Percentiles rank a stretch among this genome's conserved stretches.
These are phyloP conservation scores for Alternaria incomplexa DNA, from an alignment of 2,329 filamentous ascomycete genomes.

Conservation along the genomic window DNA sequence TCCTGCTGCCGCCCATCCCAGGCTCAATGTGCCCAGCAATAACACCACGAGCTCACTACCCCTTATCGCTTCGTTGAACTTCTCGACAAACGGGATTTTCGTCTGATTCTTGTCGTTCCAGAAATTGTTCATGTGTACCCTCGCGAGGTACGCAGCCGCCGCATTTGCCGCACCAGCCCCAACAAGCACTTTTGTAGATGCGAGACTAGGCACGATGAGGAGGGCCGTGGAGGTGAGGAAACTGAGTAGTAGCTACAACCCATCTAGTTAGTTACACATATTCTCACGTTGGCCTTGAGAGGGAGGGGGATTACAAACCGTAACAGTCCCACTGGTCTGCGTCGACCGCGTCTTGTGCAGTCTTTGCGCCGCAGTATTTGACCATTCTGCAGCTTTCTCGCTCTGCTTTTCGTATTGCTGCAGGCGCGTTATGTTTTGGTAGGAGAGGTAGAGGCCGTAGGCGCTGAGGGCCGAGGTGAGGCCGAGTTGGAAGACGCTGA, in stretches of 20 bases:
- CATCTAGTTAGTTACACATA: neutral
- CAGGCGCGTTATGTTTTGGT: slow-evolving; percentile 45
- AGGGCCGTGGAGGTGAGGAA: slow-evolving; percentile 27
- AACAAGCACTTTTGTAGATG: slow-evolving; percentile 9
- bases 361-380: slow-evolving; percentile 37
- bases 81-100: slow-evolving; percentile 43
- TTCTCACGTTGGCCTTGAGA: neutral
- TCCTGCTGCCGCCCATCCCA: slow-evolving; percentile 27
- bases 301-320: slow-evolving; percentile 24
- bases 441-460: slow-evolving; percentile 43
- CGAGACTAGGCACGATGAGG: slow-evolving; percentile 17
- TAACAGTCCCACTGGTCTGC: slow-evolving; percentile 40
- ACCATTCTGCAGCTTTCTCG: slow-evolving; percentile 48
- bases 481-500: slow-evolving; percentile 17
- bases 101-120: slow-evolving; percentile 43
- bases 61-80: slow-evolving; percentile 46
- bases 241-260: neutral
- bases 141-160: slow-evolving; percentile 17
- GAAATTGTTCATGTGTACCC: slow-evolving; percentile 39
- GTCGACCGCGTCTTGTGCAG: slow-evolving; percentile 46
- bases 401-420: slow-evolving; percentile 43
- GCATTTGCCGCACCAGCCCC: slow-evolving; percentile 19
- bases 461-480: slow-evolving; percentile 29
- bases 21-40: slow-evolving; percentile 26
- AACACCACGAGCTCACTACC: slow-evolving; percentile 38